Conservation (phyloP, 306 rosid species). For the Rubus parviflorus region DNA sequence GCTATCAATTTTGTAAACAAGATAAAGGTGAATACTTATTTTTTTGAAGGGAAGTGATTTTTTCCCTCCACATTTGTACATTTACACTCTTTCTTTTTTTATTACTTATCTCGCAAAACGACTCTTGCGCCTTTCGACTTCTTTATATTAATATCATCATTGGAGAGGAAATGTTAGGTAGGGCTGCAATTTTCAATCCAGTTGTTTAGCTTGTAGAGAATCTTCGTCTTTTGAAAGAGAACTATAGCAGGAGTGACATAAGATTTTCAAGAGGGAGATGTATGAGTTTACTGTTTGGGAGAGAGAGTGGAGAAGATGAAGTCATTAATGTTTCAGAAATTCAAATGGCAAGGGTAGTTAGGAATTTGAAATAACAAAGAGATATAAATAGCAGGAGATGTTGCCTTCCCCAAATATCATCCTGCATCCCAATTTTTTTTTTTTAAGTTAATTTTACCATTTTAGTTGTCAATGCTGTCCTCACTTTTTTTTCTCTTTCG, state of each 20-base stretch:
- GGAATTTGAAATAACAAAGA: neutral
- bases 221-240: neutral
- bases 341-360: neutral
- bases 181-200: neutral
- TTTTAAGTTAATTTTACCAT: neutral
- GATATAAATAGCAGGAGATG: neutral
- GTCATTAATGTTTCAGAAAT: neutral
- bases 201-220: neutral
- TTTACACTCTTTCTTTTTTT: neutral
- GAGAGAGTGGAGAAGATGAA: neutral
- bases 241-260: neutral
- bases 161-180: neutral
- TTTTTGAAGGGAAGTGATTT: neutral
- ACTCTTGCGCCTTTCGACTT: neutral
- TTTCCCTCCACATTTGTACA: neutral
- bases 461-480: neutral
- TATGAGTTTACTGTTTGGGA: neutral
- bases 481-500: neutral
- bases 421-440: neutral
- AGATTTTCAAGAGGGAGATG: neutral
- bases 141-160: neutral
- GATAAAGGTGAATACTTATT: slow-evolving; percentile 68
- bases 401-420: neutral
- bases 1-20: slow-evolving; percentile 94
- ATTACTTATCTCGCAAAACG: neutral